Evolutionary conservation across 257 asterid genomes (phyloP), one percentile per base, ranked within the genome.

Genomic region (Solanum sparsipilum): DNA sequence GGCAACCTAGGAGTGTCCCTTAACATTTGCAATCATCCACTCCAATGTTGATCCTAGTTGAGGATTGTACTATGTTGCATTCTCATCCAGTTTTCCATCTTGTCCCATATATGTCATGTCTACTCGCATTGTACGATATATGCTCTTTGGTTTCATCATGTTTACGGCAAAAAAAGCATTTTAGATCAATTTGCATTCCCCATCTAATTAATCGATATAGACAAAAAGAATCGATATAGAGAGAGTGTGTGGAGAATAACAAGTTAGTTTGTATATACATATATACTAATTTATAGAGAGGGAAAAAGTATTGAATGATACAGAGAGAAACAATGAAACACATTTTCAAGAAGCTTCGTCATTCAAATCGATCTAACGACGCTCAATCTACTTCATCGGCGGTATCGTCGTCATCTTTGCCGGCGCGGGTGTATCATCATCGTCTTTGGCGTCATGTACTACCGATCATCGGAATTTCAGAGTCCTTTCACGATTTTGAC

Each of bases 311-410:
- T 18, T 20, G 58, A 23, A 13, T 84, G 87, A 63, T 35, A n/a
- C 34, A 85, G 60, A 56, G 81, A 83, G 85, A 52, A 87, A 85
- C 56, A 13, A 97, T 97, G 99, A 96, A 97, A 90, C 96, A 96
- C 96, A 95, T 97, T 89, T 96, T 96, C 96, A 97, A 96, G 95
- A 96, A 93, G 88, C 98, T 93, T 86, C 99, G 96, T 86, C 97
- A 95, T 88, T 97, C 97, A 35, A 94, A 97, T 90, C 99, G 99
- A 67, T 92, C 98, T 44, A 97, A 96, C 88, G 98, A 96, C 88
- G 90, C 95, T 35, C 93, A 88, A 16, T 60, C 91, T 67, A 70
- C 92, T 18, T 65, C 93, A n/a, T 88, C 93, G 4, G 16, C 5
- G 15, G 60, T 23, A 3, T 82, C 91, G 1, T 16, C 91, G 8